phyloP scores from a whole-genome alignment of 345 rosid genomes.

The Eucalyptus brandiana region DNA sequence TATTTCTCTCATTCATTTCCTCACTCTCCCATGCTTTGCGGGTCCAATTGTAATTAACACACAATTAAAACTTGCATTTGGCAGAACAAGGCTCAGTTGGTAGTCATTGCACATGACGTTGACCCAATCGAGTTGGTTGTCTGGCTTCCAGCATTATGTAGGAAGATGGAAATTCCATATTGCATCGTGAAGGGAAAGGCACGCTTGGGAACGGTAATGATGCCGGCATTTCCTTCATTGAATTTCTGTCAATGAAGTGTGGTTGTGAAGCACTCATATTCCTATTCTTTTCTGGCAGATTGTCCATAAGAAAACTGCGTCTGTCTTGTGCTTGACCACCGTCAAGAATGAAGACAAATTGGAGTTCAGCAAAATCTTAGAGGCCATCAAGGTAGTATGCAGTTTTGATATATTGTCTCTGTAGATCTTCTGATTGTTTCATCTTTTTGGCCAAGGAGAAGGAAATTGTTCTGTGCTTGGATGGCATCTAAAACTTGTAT shows the following conservation, averaged over 20 bases:
- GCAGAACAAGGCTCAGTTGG: constrained; percentile 67
- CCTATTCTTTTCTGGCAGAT: constrained; percentile 14
- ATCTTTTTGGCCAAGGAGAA: neutral
- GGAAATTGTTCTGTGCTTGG: neutral
- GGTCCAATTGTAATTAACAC: neutral
- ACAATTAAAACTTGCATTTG: neutral
- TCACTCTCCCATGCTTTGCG: neutral
- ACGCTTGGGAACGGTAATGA: constrained; percentile 32
- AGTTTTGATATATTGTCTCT: neutral
- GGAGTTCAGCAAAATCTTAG: constrained; percentile 64
- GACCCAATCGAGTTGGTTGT: constrained; percentile 54
- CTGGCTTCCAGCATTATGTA: constrained; percentile 52
- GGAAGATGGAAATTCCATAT: constrained; percentile 55
- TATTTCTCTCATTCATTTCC: neutral
- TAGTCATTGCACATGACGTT: constrained; percentile 46
- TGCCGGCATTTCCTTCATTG: neutral
- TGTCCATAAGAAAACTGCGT: constrained; percentile 67
- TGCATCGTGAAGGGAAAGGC: constrained; percentile 48
- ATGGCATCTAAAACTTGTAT: neutral
- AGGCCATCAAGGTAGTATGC: constrained; percentile 59
- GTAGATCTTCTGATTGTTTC: neutral
- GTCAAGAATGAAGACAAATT: constrained; percentile 72
- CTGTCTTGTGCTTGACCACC: constrained; percentile 62
- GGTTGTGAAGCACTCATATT: neutral
- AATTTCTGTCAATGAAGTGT: neutral